phyloP scores from a whole-genome alignment of 495 filamentous ascomycete species.

The Thozetella sp. region DNA sequence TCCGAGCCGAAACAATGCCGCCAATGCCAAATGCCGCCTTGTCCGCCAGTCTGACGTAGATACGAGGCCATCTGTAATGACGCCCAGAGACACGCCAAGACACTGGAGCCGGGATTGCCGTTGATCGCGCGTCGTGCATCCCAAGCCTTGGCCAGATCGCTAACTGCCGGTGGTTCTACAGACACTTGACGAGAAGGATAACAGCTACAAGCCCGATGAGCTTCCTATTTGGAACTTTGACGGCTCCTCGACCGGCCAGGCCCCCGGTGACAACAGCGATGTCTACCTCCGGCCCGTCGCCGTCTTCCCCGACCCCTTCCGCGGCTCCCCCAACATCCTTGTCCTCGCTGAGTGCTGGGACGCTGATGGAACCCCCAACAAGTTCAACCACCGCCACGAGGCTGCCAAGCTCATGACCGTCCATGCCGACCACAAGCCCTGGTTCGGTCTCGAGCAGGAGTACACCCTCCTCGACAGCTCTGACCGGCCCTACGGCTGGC shows the following conservation, averaged over 20 bases:
- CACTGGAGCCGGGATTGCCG: too few species aligned
- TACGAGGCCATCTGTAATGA: too few species aligned
- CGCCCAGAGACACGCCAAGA: too few species aligned
- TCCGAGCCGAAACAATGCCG: too few species aligned
- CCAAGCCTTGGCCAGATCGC: constrained; percentile 1
- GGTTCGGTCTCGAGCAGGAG: constrained; percentile 99
- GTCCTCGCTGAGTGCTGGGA: constrained; percentile 97
- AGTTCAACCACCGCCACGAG: constrained; percentile 88
- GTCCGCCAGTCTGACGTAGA: too few species aligned
- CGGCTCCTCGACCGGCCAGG: constrained; percentile 92
- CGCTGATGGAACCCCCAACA: constrained; percentile 94
- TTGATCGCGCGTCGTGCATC: constrained; percentile 1
- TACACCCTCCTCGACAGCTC: constrained; percentile 68
- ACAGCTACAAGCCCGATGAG: constrained; percentile 63
- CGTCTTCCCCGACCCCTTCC: constrained; percentile 93
- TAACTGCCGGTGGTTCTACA: constrained; percentile 35
- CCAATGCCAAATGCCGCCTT: too few species aligned
- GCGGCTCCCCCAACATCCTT: constrained; percentile 82
- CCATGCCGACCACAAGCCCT: constrained; percentile 80
- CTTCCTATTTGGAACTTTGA: constrained; percentile 99
- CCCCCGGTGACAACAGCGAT: constrained; percentile 95
- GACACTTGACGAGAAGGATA: constrained; percentile 72
- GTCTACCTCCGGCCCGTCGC: constrained; percentile 94
- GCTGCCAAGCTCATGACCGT: constrained; percentile 78
- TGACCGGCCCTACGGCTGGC: constrained; percentile 95